Conservation (phyloP, 306 rosid species). For the Inga laurina region DNA sequence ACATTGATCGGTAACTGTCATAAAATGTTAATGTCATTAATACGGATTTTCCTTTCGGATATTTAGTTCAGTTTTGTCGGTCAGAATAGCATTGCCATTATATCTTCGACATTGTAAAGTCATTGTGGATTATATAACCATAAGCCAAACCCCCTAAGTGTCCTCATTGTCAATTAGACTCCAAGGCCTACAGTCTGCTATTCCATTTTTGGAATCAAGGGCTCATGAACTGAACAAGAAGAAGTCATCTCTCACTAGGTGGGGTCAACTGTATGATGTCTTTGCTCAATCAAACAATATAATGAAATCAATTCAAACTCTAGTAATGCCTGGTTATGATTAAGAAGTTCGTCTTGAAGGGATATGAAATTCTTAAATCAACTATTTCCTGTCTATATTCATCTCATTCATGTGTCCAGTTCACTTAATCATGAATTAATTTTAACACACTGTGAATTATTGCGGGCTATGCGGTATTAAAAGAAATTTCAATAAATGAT, state of each 20-base stretch:
- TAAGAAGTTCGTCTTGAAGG: not conserved
- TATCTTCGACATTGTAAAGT: constrained; percentile 8
- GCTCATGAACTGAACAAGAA: not conserved
- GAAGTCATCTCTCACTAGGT: too few relatives aligned
- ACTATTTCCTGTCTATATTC: constrained; percentile 9
- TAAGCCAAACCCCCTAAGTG: constrained; percentile 1
- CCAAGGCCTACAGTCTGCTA: too few relatives aligned
- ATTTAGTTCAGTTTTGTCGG: not conserved
- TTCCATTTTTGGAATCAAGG: not conserved
- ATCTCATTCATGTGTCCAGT: not conserved
- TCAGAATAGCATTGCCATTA: constrained; percentile 13
- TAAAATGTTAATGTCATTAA: not conserved
- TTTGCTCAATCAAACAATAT: not conserved
- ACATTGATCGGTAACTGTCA: constrained; percentile 4
- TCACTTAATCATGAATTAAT: not conserved
- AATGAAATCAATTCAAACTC: not conserved
- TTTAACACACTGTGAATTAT: not conserved
- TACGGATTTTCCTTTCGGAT: constrained; percentile 4
- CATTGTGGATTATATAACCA: constrained; percentile 11
- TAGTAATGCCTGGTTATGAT: not conserved
- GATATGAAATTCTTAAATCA: not conserved
- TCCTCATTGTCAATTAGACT: constrained; percentile 2
- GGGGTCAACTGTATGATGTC: not conserved
- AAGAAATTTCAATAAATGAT: constrained; percentile 8
- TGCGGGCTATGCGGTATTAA: not conserved